These are phyloP conservation scores for Fraxinus quadrangulata DNA, from an alignment of 257 asterid species.

Conservation along the genomic window DNA sequence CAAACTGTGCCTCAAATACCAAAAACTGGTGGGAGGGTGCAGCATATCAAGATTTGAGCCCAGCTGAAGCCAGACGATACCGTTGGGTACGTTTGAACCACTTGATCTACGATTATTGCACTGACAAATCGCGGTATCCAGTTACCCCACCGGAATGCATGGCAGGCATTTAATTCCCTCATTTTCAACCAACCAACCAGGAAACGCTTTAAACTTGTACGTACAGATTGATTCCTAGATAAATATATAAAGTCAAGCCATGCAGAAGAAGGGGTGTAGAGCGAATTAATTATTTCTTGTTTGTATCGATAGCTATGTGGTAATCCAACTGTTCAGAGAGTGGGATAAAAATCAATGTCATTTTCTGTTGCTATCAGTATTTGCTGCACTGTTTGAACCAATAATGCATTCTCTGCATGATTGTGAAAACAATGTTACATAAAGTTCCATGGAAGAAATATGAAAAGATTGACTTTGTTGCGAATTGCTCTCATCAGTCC, in stretches of 20 bases:
- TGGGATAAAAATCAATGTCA: constrained; percentile 30
- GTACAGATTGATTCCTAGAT: not conserved
- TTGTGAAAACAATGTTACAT: constrained; percentile 28
- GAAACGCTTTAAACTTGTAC: constrained; percentile 4
- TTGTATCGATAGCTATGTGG: not conserved
- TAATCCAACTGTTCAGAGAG: not conserved
- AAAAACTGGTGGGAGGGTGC: constrained; percentile 89
- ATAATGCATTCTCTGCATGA: constrained; percentile 30
- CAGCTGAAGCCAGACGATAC: constrained; percentile 54
- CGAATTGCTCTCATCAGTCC: not conserved
- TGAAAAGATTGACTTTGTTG: not conserved
- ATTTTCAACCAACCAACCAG: not conserved
- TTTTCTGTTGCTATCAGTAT: constrained; percentile 28
- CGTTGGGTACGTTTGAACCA: constrained; percentile 78
- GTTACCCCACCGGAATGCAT: constrained; percentile 67
- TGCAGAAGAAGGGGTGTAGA: constrained; percentile 30
- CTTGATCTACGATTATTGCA: constrained; percentile 85
- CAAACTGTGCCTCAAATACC: constrained; percentile 48
- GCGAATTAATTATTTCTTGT: constrained; percentile 12
- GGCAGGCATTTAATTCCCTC: constrained; percentile 48
- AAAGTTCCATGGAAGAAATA: not conserved
- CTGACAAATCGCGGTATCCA: constrained; percentile 62
- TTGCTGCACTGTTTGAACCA: constrained; percentile 28
- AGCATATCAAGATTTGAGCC: constrained; percentile 52
- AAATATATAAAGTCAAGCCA: constrained; percentile 15